Evolutionary conservation across 2,329 filamentous ascomycete species (phyloP).

Genomic region (Botrytis paeoniae): DNA sequence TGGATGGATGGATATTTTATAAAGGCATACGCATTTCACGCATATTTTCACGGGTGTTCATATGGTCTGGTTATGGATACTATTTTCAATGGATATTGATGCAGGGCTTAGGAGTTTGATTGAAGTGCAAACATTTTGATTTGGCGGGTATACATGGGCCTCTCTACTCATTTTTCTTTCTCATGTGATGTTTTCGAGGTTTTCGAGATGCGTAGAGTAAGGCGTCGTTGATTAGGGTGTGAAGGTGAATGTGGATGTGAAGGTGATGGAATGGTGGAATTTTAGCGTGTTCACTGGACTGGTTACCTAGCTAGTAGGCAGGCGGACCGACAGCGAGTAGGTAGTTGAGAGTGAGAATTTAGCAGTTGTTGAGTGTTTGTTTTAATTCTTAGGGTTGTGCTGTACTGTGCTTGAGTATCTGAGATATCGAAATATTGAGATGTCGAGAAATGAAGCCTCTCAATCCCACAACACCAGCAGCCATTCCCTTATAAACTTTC

Average conservation of each 20-base stretch:
- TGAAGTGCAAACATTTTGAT: background rate
- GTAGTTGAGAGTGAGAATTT: background rate
- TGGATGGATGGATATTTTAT: background rate
- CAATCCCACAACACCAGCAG: too few relatives aligned
- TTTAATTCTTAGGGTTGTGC: too few relatives aligned
- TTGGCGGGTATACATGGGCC: background rate
- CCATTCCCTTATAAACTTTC: too few relatives aligned
- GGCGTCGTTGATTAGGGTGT: background rate
- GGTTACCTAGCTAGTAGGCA: background rate
- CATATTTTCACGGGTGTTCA: constrained; percentile 27
- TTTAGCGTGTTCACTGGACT: background rate
- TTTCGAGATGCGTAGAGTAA: background rate
- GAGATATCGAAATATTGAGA: too few relatives aligned
- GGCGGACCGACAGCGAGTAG: background rate
- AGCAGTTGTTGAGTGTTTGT: background rate
- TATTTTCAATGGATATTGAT: constrained; percentile 14
- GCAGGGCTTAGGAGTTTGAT: constrained; percentile 1
- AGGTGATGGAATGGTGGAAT: background rate
- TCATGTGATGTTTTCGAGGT: background rate
- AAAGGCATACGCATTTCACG: constrained; percentile 13
- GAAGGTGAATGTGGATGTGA: background rate
- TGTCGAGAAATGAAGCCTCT: too few relatives aligned
- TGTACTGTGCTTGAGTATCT: too few relatives aligned
- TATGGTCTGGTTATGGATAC: constrained; percentile 16
- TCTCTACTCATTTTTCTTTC: background rate